Percentiles rank a stretch among this genome's conserved stretches.
Conservation (phyloP, 2,329 filamentous ascomycete species). For the Exserohilum turcica region DNA sequence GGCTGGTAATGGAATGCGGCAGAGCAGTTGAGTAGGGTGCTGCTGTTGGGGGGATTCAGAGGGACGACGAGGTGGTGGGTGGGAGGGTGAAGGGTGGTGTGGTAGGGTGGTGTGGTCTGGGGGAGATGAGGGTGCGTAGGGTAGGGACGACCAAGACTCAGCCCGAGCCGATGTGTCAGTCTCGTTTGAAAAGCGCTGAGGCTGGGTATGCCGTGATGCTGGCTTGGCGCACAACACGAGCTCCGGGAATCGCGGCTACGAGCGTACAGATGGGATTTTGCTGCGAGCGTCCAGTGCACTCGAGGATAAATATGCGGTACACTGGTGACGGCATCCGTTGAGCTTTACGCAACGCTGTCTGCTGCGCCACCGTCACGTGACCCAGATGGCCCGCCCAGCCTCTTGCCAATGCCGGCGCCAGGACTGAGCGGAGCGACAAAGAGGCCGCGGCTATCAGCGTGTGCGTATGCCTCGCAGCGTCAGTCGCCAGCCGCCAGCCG, state of each 20-base stretch:
- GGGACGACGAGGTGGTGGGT: conserved; percentile 24
- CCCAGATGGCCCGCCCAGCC: conserved; percentile 13
- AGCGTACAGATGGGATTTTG: background rate
- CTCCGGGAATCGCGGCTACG: conserved; percentile 3
- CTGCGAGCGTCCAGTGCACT: conserved; percentile 6
- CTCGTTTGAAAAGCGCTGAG: conserved; percentile 41
- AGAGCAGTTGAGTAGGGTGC: conserved; percentile 17
- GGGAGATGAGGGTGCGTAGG: conserved; percentile 7
- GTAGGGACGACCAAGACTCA: conserved; percentile 11
- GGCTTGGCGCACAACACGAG: too few relatives aligned
- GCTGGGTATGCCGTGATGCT: too few relatives aligned
- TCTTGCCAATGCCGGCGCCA: background rate
- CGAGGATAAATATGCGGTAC: conserved; percentile 2
- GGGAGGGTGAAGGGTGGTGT: conserved; percentile 27
- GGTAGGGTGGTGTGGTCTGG: conserved; percentile 29
- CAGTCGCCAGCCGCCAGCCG: too few relatives aligned
- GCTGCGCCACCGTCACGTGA: conserved; percentile 25
- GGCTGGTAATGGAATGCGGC: conserved; percentile 12
- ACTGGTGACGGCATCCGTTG: conserved; percentile 11
- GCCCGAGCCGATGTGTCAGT: conserved; percentile 33
- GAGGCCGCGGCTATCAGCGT: too few relatives aligned
- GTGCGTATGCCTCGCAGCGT: too few relatives aligned
- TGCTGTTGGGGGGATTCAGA: conserved; percentile 24
- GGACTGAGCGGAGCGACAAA: too few relatives aligned
- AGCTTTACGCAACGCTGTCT: conserved; percentile 4